Evolutionary conservation across 805 yeast genomes (phyloP).

Genomic region (Candida incommunis): DNA sequence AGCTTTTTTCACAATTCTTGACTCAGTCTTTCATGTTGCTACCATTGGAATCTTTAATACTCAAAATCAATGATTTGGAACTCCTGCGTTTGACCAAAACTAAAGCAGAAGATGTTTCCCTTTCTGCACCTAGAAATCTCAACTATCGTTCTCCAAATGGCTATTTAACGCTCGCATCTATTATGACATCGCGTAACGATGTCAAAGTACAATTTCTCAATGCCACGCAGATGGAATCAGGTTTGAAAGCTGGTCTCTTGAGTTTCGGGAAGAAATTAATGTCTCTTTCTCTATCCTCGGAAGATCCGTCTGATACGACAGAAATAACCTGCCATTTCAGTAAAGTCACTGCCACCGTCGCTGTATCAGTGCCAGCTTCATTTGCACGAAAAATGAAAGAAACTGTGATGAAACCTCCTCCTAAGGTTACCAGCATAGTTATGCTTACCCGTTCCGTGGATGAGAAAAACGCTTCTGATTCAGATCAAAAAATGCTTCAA

Average conservation of each 20-base stretch:
- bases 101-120: conserved; percentile 9
- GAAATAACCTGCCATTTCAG: conserved; percentile 16
- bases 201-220: conserved; percentile 21
- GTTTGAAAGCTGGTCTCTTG: conserved; percentile 12
- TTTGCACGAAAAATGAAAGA: conserved; percentile 22
- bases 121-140: conserved; percentile 14
- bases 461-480: conserved; percentile 18
- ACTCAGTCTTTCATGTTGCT: conserved; percentile 25
- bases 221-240: conserved; percentile 20
- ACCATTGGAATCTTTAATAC: conserved; percentile 16
- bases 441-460: conserved; percentile 17
- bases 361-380: conserved; percentile 17
- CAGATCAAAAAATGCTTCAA: conserved; percentile 20
- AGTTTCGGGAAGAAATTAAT: conserved; percentile 19
- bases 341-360: conserved; percentile 19
- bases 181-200: conserved; percentile 16
- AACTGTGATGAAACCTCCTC: conserved; percentile 28
- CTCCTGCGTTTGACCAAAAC: conserved; percentile 18
- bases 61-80: conserved; percentile 16
- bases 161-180: conserved; percentile 12
- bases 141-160: conserved; percentile 14
- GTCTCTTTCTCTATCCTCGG: conserved; percentile 15
- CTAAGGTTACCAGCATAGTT: conserved; percentile 20
- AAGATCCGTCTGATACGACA: conserved; percentile 20
- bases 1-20: conserved; percentile 22